Base-by-base conservation (phyloP, 2,329 filamentous ascomycete genomes). In the Colletotrichum salicis region DNA sequence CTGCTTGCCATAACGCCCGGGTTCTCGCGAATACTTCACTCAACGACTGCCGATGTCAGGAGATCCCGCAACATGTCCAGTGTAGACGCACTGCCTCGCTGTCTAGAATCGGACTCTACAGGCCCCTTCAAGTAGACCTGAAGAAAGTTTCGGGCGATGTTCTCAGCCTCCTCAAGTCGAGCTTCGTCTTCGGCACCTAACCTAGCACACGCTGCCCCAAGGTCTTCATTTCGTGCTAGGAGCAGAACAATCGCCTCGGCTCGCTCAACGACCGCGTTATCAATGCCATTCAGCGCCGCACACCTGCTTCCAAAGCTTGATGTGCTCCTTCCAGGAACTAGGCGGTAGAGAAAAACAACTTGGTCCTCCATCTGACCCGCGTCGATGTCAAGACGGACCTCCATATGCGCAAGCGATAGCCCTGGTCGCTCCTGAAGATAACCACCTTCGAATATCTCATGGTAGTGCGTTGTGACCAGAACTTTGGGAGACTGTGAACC, bases 221-320 rank as follows among this genome's bases (percentile, higher is more conserved):
- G 84, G 79, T 97, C 93, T 77, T 96, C 93, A 7, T 94, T 93
- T 62, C 87, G 89, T 19, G 90, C 89, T 41, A 92, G 85, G 19
- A 96, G 84, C 7, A 89, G 80, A 27, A 92, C 89, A 45, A 99
- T 86, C 8, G 91, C 88, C 74, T 94, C 92, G 0, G 96, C 95
- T 67, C 95, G 89, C 19, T 92, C 84, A 7, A 98, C 88, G 11
- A 98, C 89, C 5, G 87, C 86, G 22, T 82, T 78, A 35, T 94
- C 91, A 15, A 99, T 90, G 1, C 95, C 95, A 76, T 97, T 98
- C 80, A 97, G 89, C 4, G 91, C 91, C 33, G 96, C 96, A 78
- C 96, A 98, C 81, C 89, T 88, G 33, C 91, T 93, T 0, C 96
- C 96, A 77, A 97, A 97, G 78, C 95, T 98, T 15, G 93, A 92